Conservation (phyloP, 345 rosid species). For the Cardamine chenopodiifolia region DNA sequence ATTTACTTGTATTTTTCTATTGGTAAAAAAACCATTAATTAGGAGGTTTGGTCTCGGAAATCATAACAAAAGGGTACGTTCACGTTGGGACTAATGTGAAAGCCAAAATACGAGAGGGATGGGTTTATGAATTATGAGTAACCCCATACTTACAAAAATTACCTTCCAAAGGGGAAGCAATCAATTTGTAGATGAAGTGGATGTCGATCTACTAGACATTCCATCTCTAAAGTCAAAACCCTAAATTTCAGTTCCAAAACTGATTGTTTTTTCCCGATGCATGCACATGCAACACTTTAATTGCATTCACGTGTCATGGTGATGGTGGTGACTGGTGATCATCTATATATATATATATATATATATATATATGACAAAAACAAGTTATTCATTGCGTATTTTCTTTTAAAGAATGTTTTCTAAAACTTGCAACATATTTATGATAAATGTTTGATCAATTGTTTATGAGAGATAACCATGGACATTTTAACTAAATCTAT, state of each 20-base stretch:
- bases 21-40: not conserved
- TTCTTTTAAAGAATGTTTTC: conserved; percentile 5
- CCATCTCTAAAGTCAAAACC: conserved; percentile 43
- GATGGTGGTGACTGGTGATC: not conserved
- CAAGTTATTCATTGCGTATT: not conserved
- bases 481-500: too few relatives aligned
- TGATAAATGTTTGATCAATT: not conserved
- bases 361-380: not conserved
- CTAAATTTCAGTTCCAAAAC: conserved; percentile 44
- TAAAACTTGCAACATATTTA: conserved; percentile 3
- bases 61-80: conserved; percentile 36
- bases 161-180: conserved; percentile 40
- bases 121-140: conserved; percentile 38
- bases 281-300: conserved; percentile 39
- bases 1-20: not conserved
- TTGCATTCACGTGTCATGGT: conserved; percentile 39
- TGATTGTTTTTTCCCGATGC: conserved; percentile 40
- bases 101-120: conserved; percentile 35
- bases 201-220: conserved; percentile 39
- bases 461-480: not conserved
- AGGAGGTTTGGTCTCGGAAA: conserved; percentile 30
- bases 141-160: conserved; percentile 38
- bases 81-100: conserved; percentile 39
- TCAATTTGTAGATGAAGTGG: conserved; percentile 31
- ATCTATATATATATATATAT: conserved; percentile 2